These are phyloP conservation scores for Maudiozyma bulderi DNA, from an alignment of 805 yeast species.

Conservation along the genomic window DNA sequence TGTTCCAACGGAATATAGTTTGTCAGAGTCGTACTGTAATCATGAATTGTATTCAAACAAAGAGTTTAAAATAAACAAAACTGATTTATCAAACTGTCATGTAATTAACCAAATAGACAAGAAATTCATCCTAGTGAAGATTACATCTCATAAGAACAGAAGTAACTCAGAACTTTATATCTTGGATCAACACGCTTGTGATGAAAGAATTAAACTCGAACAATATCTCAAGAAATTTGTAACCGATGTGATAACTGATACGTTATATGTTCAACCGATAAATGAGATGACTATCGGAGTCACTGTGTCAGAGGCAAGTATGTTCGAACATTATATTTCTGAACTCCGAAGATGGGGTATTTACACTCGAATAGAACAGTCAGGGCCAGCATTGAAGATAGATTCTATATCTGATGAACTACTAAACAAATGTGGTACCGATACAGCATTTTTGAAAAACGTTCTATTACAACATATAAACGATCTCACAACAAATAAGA, in stretches of 20 bases:
- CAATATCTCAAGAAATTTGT: slow-evolving; percentile 33
- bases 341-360: slow-evolving; percentile 41
- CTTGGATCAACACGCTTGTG: slow-evolving; percentile 80
- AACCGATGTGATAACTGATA: slow-evolving; percentile 17
- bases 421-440: slow-evolving; percentile 25
- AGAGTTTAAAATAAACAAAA: slow-evolving; percentile 4
- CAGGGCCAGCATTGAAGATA: background rate
- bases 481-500: slow-evolving; percentile 33
- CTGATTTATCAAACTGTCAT: slow-evolving; percentile 15
- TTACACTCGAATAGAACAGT: background rate
- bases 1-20: background rate
- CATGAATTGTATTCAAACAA: background rate
- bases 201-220: slow-evolving; percentile 64
- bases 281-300: slow-evolving; percentile 12
- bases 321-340: slow-evolving; percentile 22
- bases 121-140: slow-evolving; percentile 49
- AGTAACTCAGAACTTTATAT: slow-evolving; percentile 28
- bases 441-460: slow-evolving; percentile 25
- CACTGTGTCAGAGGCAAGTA: slow-evolving; percentile 25
- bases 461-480: slow-evolving; percentile 36
- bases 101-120: slow-evolving; percentile 51
- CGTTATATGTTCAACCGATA: slow-evolving; percentile 6
- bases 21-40: background rate
- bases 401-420: slow-evolving; percentile 35
- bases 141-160: slow-evolving; percentile 1